Evolutionary conservation across 495 filamentous ascomycete genomes (phyloP).

Genomic region (Penicillium salamii): DNA sequence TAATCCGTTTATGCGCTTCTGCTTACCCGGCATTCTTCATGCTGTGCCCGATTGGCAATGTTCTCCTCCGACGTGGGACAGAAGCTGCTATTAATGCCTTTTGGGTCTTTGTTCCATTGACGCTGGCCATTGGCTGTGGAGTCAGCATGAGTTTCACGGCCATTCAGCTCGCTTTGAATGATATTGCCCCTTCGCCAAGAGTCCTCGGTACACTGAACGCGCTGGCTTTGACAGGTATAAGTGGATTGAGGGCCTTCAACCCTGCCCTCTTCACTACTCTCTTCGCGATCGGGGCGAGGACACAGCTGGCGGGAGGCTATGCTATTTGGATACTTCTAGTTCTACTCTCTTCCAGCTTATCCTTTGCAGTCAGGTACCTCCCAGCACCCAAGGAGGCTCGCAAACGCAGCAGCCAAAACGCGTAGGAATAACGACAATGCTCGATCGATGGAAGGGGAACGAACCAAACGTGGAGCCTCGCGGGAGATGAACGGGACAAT

Average conservation of each 20-base stretch:
- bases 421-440: not conserved
- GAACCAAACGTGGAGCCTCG: too few species aligned
- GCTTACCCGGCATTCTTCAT: slow-evolving; percentile 60
- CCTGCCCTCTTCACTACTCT: slow-evolving; percentile 60
- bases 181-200: slow-evolving; percentile 56
- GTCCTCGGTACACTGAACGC: slow-evolving; percentile 65
- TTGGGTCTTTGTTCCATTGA: slow-evolving; percentile 48
- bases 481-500: too few species aligned
- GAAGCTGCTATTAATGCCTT: slow-evolving; percentile 37
- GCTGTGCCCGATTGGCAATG: slow-evolving; percentile 47
- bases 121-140: slow-evolving; percentile 49
- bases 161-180: slow-evolving; percentile 66
- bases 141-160: slow-evolving; percentile 68
- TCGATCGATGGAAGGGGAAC: not conserved
- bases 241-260: slow-evolving; percentile 53
- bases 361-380: slow-evolving; percentile 42
- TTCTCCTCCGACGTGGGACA: slow-evolving; percentile 43
- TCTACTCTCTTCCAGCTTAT: slow-evolving; percentile 43
- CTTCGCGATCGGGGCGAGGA: slow-evolving; percentile 57
- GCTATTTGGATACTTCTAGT: slow-evolving; percentile 63
- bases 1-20: slow-evolving; percentile 50
- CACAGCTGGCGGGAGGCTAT: slow-evolving; percentile 56
- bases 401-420: slow-evolving; percentile 6
- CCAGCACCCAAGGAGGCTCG: slow-evolving; percentile 9
- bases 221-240: slow-evolving; percentile 53